phyloP scores from a whole-genome alignment of 257 asterid species.

The Gentiana dahurica region DNA sequence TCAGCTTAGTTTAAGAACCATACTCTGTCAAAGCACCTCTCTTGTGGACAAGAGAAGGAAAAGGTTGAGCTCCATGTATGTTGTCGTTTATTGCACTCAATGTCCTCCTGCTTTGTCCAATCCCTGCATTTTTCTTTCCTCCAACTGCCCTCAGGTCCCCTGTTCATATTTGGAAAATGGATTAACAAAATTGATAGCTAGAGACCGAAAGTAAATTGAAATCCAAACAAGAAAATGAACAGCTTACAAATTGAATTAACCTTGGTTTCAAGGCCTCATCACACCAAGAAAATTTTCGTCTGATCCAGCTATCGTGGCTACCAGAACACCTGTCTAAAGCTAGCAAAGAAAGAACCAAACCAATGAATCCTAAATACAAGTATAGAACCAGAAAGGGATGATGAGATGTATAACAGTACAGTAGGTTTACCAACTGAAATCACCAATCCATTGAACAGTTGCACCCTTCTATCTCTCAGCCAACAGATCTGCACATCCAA shows the following conservation, averaged over 20 bases:
- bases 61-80: constrained; percentile 40
- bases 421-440: too few species aligned
- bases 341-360: too few species aligned
- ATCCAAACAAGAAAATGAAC: background rate
- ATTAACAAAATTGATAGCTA: background rate
- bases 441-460: too few species aligned
- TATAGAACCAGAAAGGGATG: too few species aligned
- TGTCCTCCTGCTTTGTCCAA: constrained; percentile 53
- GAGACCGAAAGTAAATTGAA: background rate
- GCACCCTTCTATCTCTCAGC: background rate
- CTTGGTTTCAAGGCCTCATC: too few species aligned
- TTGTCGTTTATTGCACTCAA: constrained; percentile 51
- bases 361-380: too few species aligned
- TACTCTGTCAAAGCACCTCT: constrained; percentile 52
- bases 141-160: constrained; percentile 33
- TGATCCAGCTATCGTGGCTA: constrained; percentile 48
- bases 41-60: constrained; percentile 50
- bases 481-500: background rate
- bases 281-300: constrained; percentile 36
- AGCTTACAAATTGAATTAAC: too few species aligned
- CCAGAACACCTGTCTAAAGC: background rate
- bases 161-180: background rate
- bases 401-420: too few species aligned
- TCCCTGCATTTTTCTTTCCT: constrained; percentile 17
- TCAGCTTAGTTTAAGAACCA: background rate